Percentiles rank a stretch among this genome's conserved stretches.
These are phyloP conservation scores for Eruca vesicaria DNA, from an alignment of 441 rosid species.

Conservation along the genomic window DNA sequence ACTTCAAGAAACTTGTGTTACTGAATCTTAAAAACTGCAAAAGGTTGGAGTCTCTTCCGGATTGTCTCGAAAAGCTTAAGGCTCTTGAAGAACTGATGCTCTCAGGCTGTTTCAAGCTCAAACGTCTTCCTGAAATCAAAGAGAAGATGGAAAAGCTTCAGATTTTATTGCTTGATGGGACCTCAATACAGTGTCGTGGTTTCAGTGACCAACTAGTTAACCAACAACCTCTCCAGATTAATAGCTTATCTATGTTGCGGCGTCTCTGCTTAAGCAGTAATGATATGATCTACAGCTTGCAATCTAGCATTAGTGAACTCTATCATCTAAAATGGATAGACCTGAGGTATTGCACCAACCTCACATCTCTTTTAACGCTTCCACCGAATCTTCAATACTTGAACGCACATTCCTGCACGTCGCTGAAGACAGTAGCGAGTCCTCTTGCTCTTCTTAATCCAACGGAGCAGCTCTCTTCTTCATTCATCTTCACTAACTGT, in stretches of 20 bases:
- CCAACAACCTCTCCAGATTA: neutral
- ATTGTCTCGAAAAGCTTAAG: neutral
- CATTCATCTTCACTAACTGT: constrained; percentile 5
- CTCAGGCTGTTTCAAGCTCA: constrained; percentile 17
- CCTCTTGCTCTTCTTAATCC: neutral
- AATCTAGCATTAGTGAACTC: neutral
- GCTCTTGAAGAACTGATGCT: constrained; percentile 9
- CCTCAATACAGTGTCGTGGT: neutral
- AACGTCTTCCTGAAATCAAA: neutral
- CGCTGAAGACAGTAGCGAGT: neutral
- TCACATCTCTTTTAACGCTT: constrained; percentile 7
- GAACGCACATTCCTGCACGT: neutral
- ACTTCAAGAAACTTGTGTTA: neutral
- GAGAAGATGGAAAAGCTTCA: neutral
- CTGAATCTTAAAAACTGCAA: constrained; percentile 12
- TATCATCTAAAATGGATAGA: neutral
- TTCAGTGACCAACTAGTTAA: neutral
- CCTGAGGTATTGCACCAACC: neutral
- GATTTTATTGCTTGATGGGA: neutral
- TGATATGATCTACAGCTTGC: constrained; percentile 11
- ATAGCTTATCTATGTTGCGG: constrained; percentile 13
- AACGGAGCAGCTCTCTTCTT: neutral
- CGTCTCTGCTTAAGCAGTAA: constrained; percentile 12
- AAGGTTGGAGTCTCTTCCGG: constrained; percentile 23
- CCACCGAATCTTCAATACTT: neutral